A percentile compares a stretch with the other conserved stretches of the same genome.
These are phyloP conservation scores for Croton laevigatus DNA, from an alignment of 441 rosid genomes.

Conservation along the genomic window DNA sequence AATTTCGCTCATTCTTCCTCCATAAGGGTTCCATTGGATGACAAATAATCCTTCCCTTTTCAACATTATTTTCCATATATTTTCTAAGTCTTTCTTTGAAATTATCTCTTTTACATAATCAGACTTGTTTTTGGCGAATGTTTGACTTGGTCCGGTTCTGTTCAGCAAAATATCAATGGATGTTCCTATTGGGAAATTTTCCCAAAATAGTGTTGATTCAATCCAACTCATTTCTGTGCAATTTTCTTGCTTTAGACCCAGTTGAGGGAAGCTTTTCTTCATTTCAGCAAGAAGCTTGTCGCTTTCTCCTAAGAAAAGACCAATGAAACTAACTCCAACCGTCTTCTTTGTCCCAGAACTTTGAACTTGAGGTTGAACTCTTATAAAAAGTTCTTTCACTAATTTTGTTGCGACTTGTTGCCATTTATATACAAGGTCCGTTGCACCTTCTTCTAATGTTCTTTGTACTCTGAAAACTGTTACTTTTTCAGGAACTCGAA, in stretches of 20 bases:
- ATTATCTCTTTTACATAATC: slow-evolving; percentile 4
- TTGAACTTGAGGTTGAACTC: neutral
- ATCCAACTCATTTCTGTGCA: slow-evolving; percentile 14
- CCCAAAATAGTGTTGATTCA: neutral
- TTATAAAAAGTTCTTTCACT: neutral
- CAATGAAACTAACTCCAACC: neutral
- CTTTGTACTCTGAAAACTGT: neutral
- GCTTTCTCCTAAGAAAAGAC: neutral
- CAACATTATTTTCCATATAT: neutral
- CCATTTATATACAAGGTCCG: neutral
- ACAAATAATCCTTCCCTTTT: neutral
- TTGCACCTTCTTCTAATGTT: neutral
- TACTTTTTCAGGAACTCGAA: neutral
- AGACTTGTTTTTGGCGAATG: neutral
- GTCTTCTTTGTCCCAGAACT: neutral
- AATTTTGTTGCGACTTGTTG: neutral
- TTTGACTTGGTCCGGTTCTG: neutral
- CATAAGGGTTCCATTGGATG: neutral
- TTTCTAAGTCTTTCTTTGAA: neutral
- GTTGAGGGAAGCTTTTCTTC: neutral
- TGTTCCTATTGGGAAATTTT: slow-evolving; percentile 7
- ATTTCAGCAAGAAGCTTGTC: neutral
- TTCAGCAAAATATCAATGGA: neutral
- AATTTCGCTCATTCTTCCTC: neutral
- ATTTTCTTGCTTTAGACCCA: neutral